Evolutionary conservation across 371 early-diverging fungal species (phyloP).

Genomic region (Nematocida minor): DNA sequence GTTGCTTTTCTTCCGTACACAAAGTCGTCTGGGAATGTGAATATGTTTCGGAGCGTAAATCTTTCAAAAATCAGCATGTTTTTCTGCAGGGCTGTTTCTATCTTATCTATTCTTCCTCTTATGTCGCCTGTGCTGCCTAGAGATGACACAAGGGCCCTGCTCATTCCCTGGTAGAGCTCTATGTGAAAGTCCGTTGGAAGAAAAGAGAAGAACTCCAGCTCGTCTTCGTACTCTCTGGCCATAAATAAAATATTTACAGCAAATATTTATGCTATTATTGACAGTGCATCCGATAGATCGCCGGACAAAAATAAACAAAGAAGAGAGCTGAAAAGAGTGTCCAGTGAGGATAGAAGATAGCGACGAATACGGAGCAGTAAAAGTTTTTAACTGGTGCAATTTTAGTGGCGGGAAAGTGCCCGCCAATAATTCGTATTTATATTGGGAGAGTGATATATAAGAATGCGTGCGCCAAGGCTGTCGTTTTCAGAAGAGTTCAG

Average conservation of each 20-base stretch:
- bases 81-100: constrained; percentile 45
- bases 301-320: neutral
- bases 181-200: constrained; percentile 53
- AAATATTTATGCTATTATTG: neutral
- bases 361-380: neutral
- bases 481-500: constrained; percentile 44
- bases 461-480: constrained; percentile 41
- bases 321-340: neutral
- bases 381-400: neutral
- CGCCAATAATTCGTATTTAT: constrained; percentile 23
- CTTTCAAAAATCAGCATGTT: constrained; percentile 62
- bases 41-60: constrained; percentile 61
- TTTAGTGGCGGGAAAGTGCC: constrained; percentile 27
- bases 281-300: neutral
- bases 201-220: constrained; percentile 64
- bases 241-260: constrained; percentile 31
- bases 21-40: constrained; percentile 60
- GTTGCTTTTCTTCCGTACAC: constrained; percentile 57
- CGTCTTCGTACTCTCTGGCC: constrained; percentile 53
- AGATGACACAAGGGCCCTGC: neutral
- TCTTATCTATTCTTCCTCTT: constrained; percentile 11
- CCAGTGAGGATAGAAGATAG: neutral
- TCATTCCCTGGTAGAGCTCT: constrained; percentile 54
- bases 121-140: neutral
- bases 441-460: neutral